Percentiles rank a stretch among this genome's conserved stretches.
phyloP scores from a whole-genome alignment of 441 rosid genomes.

The Populus hybrid region DNA sequence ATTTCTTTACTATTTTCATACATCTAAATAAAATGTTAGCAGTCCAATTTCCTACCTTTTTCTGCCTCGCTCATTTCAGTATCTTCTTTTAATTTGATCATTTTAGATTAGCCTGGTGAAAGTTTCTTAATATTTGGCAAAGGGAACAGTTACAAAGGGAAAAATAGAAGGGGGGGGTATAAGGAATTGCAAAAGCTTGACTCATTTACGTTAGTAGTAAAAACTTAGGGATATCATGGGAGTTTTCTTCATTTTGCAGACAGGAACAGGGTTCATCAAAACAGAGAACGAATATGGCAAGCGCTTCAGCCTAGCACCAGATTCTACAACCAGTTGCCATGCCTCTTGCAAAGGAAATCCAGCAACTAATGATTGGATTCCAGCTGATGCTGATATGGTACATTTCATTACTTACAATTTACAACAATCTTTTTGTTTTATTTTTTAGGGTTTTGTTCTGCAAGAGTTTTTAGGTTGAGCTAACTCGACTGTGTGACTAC shows the following conservation, averaged over 20 bases:
- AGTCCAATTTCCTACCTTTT: too few relatives aligned
- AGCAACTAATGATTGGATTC: slow-evolving; percentile 71
- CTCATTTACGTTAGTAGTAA: too few relatives aligned
- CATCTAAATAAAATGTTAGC: not conserved
- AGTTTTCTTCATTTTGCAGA: slow-evolving; percentile 26
- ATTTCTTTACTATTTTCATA: not conserved
- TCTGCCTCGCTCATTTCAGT: too few relatives aligned
- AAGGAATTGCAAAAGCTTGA: too few relatives aligned
- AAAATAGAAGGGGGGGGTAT: too few relatives aligned
- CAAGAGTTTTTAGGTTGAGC: not conserved
- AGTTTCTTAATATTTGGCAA: too few relatives aligned
- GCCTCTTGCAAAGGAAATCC: slow-evolving; percentile 58
- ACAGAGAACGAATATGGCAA: slow-evolving; percentile 31
- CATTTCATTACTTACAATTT: not conserved
- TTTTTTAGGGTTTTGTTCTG: not conserved
- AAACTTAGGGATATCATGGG: not conserved
- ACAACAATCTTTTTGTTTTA: too few relatives aligned
- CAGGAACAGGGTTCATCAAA: slow-evolving; percentile 64
- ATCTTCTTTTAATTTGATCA: too few relatives aligned
- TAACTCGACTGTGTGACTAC: not conserved
- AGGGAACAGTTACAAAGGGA: too few relatives aligned
- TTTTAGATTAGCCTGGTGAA: too few relatives aligned
- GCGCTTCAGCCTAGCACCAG: slow-evolving; percentile 33
- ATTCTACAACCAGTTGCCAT: slow-evolving; percentile 22
- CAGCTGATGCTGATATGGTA: slow-evolving; percentile 37